A percentile compares a stretch with the other conserved stretches of the same genome.
phyloP scores from a whole-genome alignment of 106 monocot genomes.

The Apostasia shenzhenica region DNA sequence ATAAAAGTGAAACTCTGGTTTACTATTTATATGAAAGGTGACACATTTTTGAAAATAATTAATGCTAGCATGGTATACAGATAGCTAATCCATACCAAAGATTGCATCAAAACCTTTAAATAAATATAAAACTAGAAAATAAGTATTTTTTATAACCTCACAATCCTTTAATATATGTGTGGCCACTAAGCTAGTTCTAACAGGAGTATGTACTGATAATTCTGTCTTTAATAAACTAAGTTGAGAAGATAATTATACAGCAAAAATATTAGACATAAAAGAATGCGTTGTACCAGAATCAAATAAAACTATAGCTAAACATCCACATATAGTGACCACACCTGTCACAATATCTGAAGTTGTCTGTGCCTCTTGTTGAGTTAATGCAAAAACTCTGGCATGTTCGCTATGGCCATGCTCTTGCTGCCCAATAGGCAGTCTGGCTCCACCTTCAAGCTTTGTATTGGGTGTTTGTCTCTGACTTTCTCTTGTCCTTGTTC shows the following conservation, averaged over 20 bases:
- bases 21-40: neutral
- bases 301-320: neutral
- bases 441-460: neutral
- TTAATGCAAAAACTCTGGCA: neutral
- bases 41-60: neutral
- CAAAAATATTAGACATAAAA: neutral
- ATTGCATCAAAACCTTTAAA: neutral
- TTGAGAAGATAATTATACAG: neutral
- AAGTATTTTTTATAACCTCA: too few relatives aligned
- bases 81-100: neutral
- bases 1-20: neutral
- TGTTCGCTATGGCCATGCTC: neutral
- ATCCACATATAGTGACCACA: neutral
- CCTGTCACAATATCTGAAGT: neutral
- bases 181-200: neutral
- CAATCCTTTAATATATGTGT: too few relatives aligned
- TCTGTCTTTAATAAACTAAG: neutral
- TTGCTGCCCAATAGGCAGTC: neutral
- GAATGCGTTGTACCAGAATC: neutral
- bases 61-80: neutral
- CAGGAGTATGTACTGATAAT: neutral
- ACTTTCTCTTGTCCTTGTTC: too few relatives aligned
- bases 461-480: neutral
- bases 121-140: too few relatives aligned
- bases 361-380: neutral